Base-by-base conservation (phyloP, 2,329 filamentous ascomycete genomes). In the Fusarium chuoi region DNA sequence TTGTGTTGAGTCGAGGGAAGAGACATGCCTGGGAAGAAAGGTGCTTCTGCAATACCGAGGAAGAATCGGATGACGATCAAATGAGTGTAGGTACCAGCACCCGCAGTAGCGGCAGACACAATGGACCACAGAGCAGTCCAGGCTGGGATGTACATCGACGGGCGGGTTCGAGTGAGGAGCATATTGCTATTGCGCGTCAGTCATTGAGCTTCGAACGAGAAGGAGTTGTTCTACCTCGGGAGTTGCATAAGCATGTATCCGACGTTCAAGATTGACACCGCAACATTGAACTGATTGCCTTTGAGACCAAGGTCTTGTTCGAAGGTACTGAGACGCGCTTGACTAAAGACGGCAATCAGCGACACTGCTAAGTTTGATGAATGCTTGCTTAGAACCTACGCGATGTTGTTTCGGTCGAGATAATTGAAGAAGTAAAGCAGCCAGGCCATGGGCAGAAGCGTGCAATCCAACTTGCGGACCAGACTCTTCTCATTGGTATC, bases 261-360 rank as follows among this genome's bases (percentile, higher is more conserved):
- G 4, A 78, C 70, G 35, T 73, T 78, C 13, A 79, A 54, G 24
- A 79, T 79, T 0, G 77, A 73, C 0, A 80, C 75, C 2, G 78
- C 78, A 14, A 75, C 70, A 18, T 75, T 77, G 44, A 75, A 79
- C 28, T 79, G 66, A 13, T 70, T 75, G 2, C 76, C 74, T 2
- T 70, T 46, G 8, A 80, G 75, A 4, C 64, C 69, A 7, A 79
- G 70, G 30, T 80, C 77, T 18, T 71, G 58, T n/a, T 79, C 71
- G 14, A 79, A 70, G 2, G 60, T 59, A 10, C 68, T 73, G 3
- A 79, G 71, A 24, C 73, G 65, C 17, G 75, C 78, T 65, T 79
- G 76, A 8, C 75, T 79, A 8, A 17, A 6, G n/a, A 7, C 17
- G 4, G 4, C n/a, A 5, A 30, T 57, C 12, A 56, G 54, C 22